Evolutionary conservation across 306 rosid species (phyloP).

Genomic region (Hippophae rhamnoides): DNA sequence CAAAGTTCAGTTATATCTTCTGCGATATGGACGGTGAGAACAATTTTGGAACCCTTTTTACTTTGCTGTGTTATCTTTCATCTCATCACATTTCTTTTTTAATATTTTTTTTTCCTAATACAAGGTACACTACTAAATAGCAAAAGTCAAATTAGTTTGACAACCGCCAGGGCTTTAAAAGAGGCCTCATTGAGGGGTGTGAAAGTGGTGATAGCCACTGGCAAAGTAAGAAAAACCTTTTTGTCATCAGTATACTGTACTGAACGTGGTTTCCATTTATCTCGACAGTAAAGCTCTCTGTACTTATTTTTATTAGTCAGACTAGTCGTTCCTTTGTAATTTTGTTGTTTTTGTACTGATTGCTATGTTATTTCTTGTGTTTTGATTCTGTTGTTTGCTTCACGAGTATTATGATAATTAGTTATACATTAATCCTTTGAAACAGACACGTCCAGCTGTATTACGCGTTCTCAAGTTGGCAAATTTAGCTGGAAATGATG

Average conservation of each 20-base stretch:
- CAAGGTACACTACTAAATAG: conserved; percentile 86
- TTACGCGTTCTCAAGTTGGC: conserved; percentile 52
- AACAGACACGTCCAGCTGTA: conserved; percentile 88
- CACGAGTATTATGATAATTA: conserved; percentile 13
- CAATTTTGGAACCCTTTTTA: conserved; percentile 1
- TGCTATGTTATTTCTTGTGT: neutral
- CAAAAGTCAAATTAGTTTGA: conserved; percentile 57
- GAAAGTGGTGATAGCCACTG: conserved; percentile 90
- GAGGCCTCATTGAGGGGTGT: conserved; percentile 79
- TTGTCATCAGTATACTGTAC: conserved; percentile 8
- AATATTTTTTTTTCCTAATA: conserved; percentile 11
- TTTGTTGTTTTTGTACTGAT: conserved; percentile 10
- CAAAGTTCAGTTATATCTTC: conserved; percentile 82
- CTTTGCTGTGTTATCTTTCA: conserved; percentile 7
- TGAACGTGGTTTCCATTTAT: neutral
- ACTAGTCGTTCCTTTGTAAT: neutral
- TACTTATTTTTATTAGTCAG: neutral
- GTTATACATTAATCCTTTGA: conserved; percentile 16
- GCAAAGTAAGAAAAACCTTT: conserved; percentile 55
- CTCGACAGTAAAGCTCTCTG: neutral
- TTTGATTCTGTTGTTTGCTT: neutral
- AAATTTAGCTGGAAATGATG: conserved; percentile 75
- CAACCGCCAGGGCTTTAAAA: conserved; percentile 61
- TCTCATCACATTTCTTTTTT: conserved; percentile 16
- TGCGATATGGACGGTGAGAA: conserved; percentile 94